Base-by-base conservation (phyloP, 345 rosid species). In the Trapa incisa region DNA sequence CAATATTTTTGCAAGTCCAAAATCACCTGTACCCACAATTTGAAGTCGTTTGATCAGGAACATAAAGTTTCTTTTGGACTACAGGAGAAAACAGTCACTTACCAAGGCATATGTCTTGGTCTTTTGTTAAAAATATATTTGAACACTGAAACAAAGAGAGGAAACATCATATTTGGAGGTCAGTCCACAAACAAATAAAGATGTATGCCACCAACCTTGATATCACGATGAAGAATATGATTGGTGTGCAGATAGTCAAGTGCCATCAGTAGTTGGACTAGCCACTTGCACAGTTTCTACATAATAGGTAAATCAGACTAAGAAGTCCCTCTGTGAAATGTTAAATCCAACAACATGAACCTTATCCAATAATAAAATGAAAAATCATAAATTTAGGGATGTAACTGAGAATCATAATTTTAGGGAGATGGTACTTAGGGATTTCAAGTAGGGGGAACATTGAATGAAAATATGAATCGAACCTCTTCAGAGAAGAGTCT, bases 191-290 rank as follows among this genome's bases (percentile, higher is more conserved):
- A 32, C 3, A 32, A 58, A 58, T 11, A 11, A 4, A 37, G 70
- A 29, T 53, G 5, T 5, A 64, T 38, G 74, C 47, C 63, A 72
- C 85, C 70, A 68, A 91, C 99, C 96, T 95, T 95, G 79, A 95
- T 97, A 86, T 95, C 99, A 37, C 99, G 97, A 82, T 95, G 99
- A 72, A 95, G 96, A 80, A 95, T 87, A 73, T 95, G 97, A 78
- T 86, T 95, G 70, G 75, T 81, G 78, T 91, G 97, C 84, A 95
- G 79, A 85, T 95, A 95, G 76, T 91, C 99, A 61, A 95, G 97
- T n/a, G 99, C 99, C 96, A 95, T 71, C 65, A 95, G 82, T 74
- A 95, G 96, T 77, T 95, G 96, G 73, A 89, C 96, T 66, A 95
- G 87, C 97, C 99, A 95, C 78, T 86, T 95, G 63, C 99, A 95